Evolutionary conservation across 371 early-diverging fungal genomes (phyloP), one percentile per base, ranked within the genome.

Genomic region (Circinella umbellata): DNA sequence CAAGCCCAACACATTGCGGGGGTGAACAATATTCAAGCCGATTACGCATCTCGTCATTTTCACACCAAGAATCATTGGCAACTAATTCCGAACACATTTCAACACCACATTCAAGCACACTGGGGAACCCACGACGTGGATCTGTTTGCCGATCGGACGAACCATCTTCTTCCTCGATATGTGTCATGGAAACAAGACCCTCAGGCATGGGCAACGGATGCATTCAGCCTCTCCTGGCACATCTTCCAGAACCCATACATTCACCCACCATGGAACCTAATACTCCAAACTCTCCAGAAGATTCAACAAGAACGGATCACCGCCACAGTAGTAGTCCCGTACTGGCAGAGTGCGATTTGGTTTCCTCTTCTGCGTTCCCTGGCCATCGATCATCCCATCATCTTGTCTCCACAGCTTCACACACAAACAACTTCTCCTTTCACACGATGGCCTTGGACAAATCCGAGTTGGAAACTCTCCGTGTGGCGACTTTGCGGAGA

Each of bases 91-190:
- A 27, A 27, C 27, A 27, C 27, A 27, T 27, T 27, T 27, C 27
- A 27, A 27, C 64, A 51, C 4, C 7, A 42, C 10, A 15, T 20
- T 4, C n/a, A 51, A 34, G 4, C 15, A 5, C 1, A 0, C 9
- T 69, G 48, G 64, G 76, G 76, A 4, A 63, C 73, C 20, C 37
- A 63, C 67, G 57, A 67, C 39, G 67, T 71, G 46, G 69, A 76
- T 65, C 66, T 73, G 5, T 77, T 72, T 72, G 74, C 72, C 6
- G 77, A 71, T 61, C 53, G 74, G 15, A 70, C 63, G 1, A 71
- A 49, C 47, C 4, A 27, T 20, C 70, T 63, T 11, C 66, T 76
- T 34, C 61, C 62, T 46, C 63, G 54, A 8, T 76, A 76, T 59
- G 68, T 76, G 42, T 60, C 70, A 4, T 27, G 64, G 15, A 53